A percentile compares a stretch with the other conserved stretches of the same genome.
phyloP scores from a whole-genome alignment of 2,329 filamentous ascomycete species.

The Cladosporium sp. region DNA sequence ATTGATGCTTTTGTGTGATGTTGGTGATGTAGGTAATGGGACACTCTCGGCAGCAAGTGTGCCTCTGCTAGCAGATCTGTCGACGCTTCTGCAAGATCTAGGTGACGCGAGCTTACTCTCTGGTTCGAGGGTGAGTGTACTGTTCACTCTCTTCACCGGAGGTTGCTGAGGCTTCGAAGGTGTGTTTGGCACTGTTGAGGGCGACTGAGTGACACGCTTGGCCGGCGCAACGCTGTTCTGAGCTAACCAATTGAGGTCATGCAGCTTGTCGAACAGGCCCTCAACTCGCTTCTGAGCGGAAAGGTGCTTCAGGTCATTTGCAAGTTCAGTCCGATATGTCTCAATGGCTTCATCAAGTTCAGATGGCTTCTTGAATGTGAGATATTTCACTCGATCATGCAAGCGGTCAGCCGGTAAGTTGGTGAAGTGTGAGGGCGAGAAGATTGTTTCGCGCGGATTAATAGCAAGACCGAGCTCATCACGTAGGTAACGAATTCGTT shows the following conservation, averaged over 20 bases:
- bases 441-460: not conserved
- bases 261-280: not conserved
- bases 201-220: too few species aligned
- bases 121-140: too few species aligned
- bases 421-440: not conserved
- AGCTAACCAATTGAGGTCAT: not conserved
- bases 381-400: not conserved
- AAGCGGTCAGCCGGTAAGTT: not conserved
- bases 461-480: slow-evolving; percentile 1
- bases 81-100: too few species aligned
- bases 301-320: not conserved
- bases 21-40: too few species aligned
- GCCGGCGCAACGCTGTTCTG: not conserved
- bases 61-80: too few species aligned
- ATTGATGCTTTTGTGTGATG: too few species aligned
- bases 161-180: too few species aligned
- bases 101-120: too few species aligned
- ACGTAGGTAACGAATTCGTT: not conserved
- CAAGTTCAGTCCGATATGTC: not conserved
- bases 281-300: not conserved
- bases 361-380: not conserved
- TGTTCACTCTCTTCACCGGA: too few species aligned
- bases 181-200: too few species aligned
- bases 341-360: not conserved
- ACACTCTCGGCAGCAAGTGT: too few species aligned